Percentiles rank a stretch among this genome's conserved stretches.
Evolutionary conservation across 257 asterid genomes (phyloP).

Genomic region (Gardenia jasminoides): DNA sequence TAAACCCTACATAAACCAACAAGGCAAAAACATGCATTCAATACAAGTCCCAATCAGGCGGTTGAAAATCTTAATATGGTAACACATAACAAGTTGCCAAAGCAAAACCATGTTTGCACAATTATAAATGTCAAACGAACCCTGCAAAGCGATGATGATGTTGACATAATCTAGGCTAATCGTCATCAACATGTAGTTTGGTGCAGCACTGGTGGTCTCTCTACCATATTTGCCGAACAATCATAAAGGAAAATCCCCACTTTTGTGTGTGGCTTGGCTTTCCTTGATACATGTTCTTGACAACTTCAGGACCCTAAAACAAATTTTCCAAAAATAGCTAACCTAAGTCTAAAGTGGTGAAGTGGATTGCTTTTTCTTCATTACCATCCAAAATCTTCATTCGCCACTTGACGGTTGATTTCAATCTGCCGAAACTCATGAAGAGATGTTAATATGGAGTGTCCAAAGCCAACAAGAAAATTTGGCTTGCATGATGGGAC

Average conservation of each 20-base stretch:
- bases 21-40: neutral
- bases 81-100: neutral
- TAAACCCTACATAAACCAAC: neutral
- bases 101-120: neutral
- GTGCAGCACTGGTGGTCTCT: slow-evolving; percentile 13
- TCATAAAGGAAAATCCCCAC: slow-evolving; percentile 12
- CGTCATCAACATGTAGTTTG: slow-evolving; percentile 29
- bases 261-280: slow-evolving; percentile 23
- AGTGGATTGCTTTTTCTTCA: slow-evolving; percentile 14
- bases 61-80: neutral
- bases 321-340: slow-evolving; percentile 37
- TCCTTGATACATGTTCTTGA: neutral
- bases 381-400: neutral
- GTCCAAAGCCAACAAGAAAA: slow-evolving; percentile 7
- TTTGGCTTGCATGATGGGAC: slow-evolving; percentile 40
- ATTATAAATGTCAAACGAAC: neutral
- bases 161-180: slow-evolving; percentile 22
- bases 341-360: slow-evolving; percentile 27
- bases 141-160: slow-evolving; percentile 12
- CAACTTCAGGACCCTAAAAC: slow-evolving; percentile 21
- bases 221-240: slow-evolving; percentile 38
- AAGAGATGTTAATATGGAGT: neutral
- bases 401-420: neutral
- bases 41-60: neutral
- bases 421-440: neutral